phyloP scores from a whole-genome alignment of 805 yeast species.

The Ascoidea tarda region DNA sequence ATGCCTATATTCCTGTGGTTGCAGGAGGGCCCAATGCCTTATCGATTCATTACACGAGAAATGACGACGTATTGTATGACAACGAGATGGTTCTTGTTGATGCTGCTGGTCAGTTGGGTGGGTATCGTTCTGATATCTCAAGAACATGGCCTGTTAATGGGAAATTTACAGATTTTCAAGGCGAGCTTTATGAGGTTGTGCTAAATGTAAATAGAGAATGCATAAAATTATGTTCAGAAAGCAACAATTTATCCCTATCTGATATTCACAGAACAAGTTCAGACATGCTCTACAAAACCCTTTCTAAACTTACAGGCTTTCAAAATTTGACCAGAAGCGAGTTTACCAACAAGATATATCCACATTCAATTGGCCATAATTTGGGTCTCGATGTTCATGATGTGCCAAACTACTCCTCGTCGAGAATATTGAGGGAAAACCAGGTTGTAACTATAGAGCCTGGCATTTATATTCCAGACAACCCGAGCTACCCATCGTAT shows the following conservation, averaged over 20 bases:
- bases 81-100: conserved; percentile 86
- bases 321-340: conserved; percentile 34
- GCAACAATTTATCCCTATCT: conserved; percentile 39
- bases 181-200: conserved; percentile 80
- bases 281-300: conserved; percentile 39
- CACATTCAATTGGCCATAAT: conserved; percentile 94
- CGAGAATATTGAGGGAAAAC: conserved; percentile 38
- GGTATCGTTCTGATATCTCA: conserved; percentile 91
- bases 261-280: conserved; percentile 68
- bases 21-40: conserved; percentile 88
- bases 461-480: conserved; percentile 80
- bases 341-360: conserved; percentile 43
- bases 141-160: conserved; percentile 91
- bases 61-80: conserved; percentile 64
- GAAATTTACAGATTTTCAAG: conserved; percentile 60
- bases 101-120: conserved; percentile 90
- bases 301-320: conserved; percentile 58
- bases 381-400: conserved; percentile 89
- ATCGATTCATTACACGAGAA: conserved; percentile 87
- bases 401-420: conserved; percentile 49
- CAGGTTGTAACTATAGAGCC: conserved; percentile 95
- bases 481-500: conserved; percentile 53
- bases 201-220: conserved; percentile 69
- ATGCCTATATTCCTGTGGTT: conserved; percentile 91
- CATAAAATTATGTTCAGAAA: conserved; percentile 51